These are phyloP conservation scores for Ceratobasidium sp. DNA, from an alignment of 1,284 basidiomycete genomes.

Conservation along the genomic window DNA sequence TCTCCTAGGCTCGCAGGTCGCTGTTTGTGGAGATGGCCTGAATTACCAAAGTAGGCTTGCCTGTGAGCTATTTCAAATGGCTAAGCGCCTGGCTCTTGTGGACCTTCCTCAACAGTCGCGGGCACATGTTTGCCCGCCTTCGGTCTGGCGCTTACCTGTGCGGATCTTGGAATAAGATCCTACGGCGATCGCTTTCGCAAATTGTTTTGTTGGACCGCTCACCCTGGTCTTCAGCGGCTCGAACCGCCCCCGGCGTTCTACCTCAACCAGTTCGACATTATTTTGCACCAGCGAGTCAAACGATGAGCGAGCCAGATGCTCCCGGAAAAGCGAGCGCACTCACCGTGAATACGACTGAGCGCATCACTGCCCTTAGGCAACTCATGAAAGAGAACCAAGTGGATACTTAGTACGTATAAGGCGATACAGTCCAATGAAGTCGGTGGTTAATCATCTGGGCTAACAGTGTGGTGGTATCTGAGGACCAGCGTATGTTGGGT, in stretches of 20 bases:
- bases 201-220: too few relatives aligned
- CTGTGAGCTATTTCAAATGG: neutral
- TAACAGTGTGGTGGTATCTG: conserved; percentile 74
- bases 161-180: conserved; percentile 20
- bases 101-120: neutral
- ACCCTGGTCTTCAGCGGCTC: too few relatives aligned
- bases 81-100: neutral
- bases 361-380: conserved; percentile 65
- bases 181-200: neutral
- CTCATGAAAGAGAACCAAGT: conserved; percentile 70
- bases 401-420: conserved; percentile 59
- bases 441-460: neutral
- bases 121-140: conserved; percentile 17
- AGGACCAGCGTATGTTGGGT: conserved; percentile 77
- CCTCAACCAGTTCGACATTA: neutral
- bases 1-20: too few relatives aligned
- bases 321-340: conserved; percentile 22
- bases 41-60: too few relatives aligned
- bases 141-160: neutral
- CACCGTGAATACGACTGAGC: conserved; percentile 60
- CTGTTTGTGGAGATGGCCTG: too few relatives aligned
- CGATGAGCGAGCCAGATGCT: neutral
- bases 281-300: neutral
- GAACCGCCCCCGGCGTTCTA: neutral
- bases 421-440: neutral